Evolutionary conservation across 1,284 basidiomycete species (phyloP).

Genomic region (Schizophyllum commune): DNA sequence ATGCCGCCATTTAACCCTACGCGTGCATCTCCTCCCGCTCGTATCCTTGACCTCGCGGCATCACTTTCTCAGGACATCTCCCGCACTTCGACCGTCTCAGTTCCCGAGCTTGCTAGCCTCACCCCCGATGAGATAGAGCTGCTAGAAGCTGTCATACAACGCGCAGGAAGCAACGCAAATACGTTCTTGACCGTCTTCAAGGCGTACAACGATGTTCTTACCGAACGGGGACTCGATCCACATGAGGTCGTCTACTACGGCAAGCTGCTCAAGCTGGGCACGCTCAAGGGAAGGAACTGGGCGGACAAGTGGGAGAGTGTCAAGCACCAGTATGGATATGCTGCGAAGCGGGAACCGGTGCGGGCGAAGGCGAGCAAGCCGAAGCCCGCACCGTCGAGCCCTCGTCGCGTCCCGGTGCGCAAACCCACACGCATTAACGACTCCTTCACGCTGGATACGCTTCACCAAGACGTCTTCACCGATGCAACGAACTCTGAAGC

Average conservation of each 20-base stretch:
- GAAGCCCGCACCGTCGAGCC: not conserved
- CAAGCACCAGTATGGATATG: constrained; percentile 47
- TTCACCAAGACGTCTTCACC: not conserved
- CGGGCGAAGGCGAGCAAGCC: not conserved
- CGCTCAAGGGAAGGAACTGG: constrained; percentile 69
- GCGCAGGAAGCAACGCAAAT: constrained; percentile 55
- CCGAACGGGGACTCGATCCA: constrained; percentile 66
- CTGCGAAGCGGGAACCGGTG: constrained; percentile 9
- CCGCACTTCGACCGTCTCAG: constrained; percentile 35
- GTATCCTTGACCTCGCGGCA: constrained; percentile 9
- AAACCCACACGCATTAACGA: not conserved
- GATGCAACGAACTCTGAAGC: not conserved
- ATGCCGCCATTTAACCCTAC: constrained; percentile 24
- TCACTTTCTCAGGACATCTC: constrained; percentile 34
- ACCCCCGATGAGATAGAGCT: constrained; percentile 56
- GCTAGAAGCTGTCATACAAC: constrained; percentile 63
- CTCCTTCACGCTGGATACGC: not conserved
- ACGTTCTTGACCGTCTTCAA: constrained; percentile 74
- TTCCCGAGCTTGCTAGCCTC: constrained; percentile 52
- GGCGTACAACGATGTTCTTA: constrained; percentile 70
- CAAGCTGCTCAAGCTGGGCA: constrained; percentile 71
- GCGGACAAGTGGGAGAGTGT: constrained; percentile 67
- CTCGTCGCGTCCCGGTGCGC: not conserved
- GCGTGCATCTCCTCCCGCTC: constrained; percentile 18
- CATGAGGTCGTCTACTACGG: constrained; percentile 76